Conservation (phyloP, 2,329 filamentous ascomycete genomes). For the Venturia effusa region DNA sequence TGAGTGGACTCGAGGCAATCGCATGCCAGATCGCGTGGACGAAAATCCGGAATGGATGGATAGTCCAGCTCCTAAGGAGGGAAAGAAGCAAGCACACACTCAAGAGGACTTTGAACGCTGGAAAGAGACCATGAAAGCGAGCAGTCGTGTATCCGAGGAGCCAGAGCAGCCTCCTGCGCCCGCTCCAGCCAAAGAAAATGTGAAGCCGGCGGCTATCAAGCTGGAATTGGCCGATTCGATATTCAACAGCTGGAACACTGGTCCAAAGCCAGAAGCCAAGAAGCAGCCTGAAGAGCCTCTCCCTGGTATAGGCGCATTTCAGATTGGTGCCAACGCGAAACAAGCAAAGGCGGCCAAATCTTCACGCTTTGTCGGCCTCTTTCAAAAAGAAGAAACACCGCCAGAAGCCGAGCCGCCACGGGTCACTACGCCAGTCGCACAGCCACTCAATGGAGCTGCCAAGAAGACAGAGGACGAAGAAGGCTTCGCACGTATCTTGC, state of each 20-base stretch:
- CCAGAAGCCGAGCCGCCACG: constrained; percentile 15
- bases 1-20: constrained; percentile 11
- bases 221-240: constrained; percentile 7
- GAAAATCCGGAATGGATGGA: constrained; percentile 90
- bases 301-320: not conserved
- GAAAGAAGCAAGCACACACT: constrained; percentile 61
- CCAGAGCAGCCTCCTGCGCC: constrained; percentile 27
- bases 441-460: constrained; percentile 16
- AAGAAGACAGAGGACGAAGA: constrained; percentile 61
- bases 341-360: constrained; percentile 41
- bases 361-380: constrained; percentile 77
- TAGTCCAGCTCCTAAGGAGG: constrained; percentile 49
- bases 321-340: not conserved
- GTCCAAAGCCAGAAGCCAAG: not conserved
- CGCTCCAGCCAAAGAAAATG: constrained; percentile 25
- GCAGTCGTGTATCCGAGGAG: constrained; percentile 24
- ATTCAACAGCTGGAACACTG: constrained; percentile 12
- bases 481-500: constrained; percentile 71
- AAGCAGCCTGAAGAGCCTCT: constrained; percentile 3
- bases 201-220: constrained; percentile 9
- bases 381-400: constrained; percentile 28
- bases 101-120: constrained; percentile 90
- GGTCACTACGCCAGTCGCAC: constrained; percentile 15
- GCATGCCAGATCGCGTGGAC: constrained; percentile 41
- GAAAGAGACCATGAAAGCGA: constrained; percentile 79